A percentile compares a stretch with the other conserved stretches of the same genome.
phyloP scores from a whole-genome alignment of 2,329 filamentous ascomycete genomes.

The Didymella sp. region DNA sequence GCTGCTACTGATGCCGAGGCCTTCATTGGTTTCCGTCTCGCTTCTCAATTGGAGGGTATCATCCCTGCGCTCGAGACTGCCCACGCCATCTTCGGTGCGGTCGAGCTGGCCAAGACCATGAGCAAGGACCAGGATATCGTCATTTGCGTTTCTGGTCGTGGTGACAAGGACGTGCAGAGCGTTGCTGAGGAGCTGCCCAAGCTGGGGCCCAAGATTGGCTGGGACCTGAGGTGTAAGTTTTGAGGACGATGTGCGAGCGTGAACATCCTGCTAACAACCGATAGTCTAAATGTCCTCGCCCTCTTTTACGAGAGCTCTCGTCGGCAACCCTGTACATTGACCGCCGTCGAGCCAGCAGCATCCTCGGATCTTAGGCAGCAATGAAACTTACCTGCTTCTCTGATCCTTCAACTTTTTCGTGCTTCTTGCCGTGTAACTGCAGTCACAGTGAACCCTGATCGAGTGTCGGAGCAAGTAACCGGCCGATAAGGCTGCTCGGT shows the following conservation, averaged over 20 bases:
- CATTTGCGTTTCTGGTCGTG: slow-evolving; percentile 89
- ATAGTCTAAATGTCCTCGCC: slow-evolving; percentile 29
- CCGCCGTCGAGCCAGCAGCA: background rate
- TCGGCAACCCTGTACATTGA: background rate
- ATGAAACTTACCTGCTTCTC: background rate
- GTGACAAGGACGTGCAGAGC: slow-evolving; percentile 98
- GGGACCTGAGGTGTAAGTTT: slow-evolving; percentile 64
- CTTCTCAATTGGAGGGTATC: slow-evolving; percentile 91
- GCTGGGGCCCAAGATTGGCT: slow-evolving; percentile 85
- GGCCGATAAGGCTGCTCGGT: slow-evolving; percentile 12
- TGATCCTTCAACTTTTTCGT: background rate
- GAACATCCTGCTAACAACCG: slow-evolving; percentile 27
- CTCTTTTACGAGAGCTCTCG: background rate
- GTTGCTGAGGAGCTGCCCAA: slow-evolving; percentile 92
- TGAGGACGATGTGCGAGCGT: no score
- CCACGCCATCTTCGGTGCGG: slow-evolving; percentile 87
- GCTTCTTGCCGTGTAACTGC: background rate
- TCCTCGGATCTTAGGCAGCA: background rate
- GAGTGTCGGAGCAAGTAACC: background rate
- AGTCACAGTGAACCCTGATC: background rate
- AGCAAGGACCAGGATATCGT: slow-evolving; percentile 86
- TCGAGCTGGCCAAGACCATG: slow-evolving; percentile 94
- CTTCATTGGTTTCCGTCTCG: slow-evolving; percentile 82
- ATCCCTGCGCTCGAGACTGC: slow-evolving; percentile 94
- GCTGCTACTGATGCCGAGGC: slow-evolving; percentile 92